phyloP scores from a whole-genome alignment of 768 basidiomycete species.

The Tulasnella sp. region DNA sequence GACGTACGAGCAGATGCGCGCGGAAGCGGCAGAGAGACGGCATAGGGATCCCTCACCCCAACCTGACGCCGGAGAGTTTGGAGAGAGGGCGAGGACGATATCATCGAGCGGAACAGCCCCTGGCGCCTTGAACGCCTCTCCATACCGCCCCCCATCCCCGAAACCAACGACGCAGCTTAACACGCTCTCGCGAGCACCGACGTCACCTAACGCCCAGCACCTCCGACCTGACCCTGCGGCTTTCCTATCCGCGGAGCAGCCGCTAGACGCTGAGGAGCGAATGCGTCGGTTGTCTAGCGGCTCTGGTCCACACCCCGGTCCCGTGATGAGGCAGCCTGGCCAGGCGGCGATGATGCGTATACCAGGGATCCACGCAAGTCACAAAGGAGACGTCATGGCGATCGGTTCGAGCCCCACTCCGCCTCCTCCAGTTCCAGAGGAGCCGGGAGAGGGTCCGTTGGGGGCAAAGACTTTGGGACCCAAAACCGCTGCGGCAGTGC shows the following conservation, averaged over 20 bases:
- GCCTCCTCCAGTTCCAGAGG: neutral
- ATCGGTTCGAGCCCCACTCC: conserved; percentile 65
- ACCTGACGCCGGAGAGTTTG: neutral
- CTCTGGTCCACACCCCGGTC: conserved; percentile 32
- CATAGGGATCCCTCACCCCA: conserved; percentile 40
- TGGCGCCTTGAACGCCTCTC: neutral
- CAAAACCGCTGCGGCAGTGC: conserved; percentile 43
- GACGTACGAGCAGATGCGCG: conserved; percentile 57
- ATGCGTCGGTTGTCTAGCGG: neutral
- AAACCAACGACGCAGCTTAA: conserved; percentile 33
- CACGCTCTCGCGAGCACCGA: conserved; percentile 31
- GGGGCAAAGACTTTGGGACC: conserved; percentile 44
- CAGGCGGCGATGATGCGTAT: conserved; percentile 79
- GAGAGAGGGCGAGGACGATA: neutral
- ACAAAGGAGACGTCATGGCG: conserved; percentile 81
- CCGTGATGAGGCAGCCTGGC: conserved; percentile 58
- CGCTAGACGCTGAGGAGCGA: conserved; percentile 12
- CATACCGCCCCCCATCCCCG: conserved; percentile 18
- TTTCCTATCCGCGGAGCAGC: neutral
- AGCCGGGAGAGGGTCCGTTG: neutral
- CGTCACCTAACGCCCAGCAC: conserved; percentile 27
- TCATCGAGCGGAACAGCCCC: no score
- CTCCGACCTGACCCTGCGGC: conserved; percentile 39
- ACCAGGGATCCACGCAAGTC: conserved; percentile 79
- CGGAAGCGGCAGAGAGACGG: conserved; percentile 64